These are phyloP conservation scores for Globisporangium iwayamae DNA, from an alignment of 352 stramenopile species.

Conservation along the genomic window DNA sequence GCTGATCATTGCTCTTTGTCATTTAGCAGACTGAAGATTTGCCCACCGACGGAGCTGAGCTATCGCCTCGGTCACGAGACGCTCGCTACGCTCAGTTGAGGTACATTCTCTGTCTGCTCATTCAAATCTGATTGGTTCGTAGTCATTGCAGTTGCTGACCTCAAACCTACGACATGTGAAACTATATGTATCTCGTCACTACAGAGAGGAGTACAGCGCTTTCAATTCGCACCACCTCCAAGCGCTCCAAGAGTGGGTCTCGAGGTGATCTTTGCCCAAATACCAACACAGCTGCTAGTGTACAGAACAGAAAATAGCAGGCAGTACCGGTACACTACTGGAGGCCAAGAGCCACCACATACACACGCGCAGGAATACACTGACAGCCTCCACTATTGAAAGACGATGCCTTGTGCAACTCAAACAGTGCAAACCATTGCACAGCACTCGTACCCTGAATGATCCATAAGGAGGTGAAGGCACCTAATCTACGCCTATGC, in stretches of 20 bases:
- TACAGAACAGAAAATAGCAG: not conserved
- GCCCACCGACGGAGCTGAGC: not conserved
- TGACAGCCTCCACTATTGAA: too few species aligned
- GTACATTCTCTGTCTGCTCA: not conserved
- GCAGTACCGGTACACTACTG: not conserved
- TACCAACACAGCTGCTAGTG: not conserved
- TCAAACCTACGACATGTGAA: not conserved
- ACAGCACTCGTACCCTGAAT: not conserved
- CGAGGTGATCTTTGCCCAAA: not conserved
- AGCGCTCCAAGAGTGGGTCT: conserved; percentile 44
- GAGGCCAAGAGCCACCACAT: not conserved
- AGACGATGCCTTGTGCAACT: too few species aligned
- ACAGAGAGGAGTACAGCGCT: conserved; percentile 39
- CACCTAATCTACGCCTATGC: conserved; percentile 1
- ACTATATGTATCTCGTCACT: too few species aligned
- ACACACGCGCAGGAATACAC: too few species aligned
- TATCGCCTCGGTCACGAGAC: not conserved
- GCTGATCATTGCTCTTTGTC: not conserved
- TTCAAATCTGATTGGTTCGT: not conserved
- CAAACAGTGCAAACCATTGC: too few species aligned
- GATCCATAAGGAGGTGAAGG: not conserved
- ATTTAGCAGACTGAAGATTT: not conserved
- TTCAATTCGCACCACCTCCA: conserved; percentile 48
- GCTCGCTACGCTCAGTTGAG: conserved; percentile 10
- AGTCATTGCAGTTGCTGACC: not conserved